Conservation (phyloP, 352 stramenopile species). For the Lagenidium giganteum region DNA sequence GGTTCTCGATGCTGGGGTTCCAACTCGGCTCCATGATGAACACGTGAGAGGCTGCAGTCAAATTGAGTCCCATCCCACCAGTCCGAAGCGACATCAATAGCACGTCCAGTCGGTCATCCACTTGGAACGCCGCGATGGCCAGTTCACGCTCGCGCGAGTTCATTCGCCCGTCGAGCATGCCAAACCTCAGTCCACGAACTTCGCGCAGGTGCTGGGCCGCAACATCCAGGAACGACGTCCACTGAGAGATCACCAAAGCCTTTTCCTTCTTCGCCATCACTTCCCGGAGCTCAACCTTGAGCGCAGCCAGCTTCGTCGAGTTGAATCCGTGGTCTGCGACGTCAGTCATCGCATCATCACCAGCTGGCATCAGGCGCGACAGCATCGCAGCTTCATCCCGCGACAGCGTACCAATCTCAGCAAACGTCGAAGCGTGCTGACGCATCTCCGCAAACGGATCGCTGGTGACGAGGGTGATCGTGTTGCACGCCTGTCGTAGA, state of each 20-base stretch:
- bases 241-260: conserved; percentile 86
- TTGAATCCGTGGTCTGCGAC: conserved; percentile 8
- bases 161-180: conserved; percentile 61
- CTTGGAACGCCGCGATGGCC: conserved; percentile 53
- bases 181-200: conserved; percentile 19
- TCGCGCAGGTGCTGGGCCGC: conserved; percentile 36
- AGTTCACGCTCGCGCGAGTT: conserved; percentile 51
- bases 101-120: conserved; percentile 56
- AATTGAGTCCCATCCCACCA: conserved; percentile 89
- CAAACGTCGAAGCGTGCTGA: conserved; percentile 18
- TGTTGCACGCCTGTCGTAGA: conserved; percentile 82
- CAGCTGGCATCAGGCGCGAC: conserved; percentile 14
- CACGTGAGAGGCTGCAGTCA: conserved; percentile 89
- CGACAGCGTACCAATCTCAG: conserved; percentile 12
- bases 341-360: conserved; percentile 3
- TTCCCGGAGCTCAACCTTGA: conserved; percentile 45
- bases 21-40: conserved; percentile 93
- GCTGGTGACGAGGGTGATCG: conserved; percentile 50
- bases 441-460: conserved; percentile 39
- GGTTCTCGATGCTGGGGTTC: conserved; percentile 89
- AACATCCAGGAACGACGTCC: conserved; percentile 81
- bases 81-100: conserved; percentile 87
- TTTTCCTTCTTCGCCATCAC: conserved; percentile 44
- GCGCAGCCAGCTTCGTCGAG: conserved; percentile 59
- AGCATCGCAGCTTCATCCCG: conserved; percentile 23